Percentiles rank a stretch among this genome's conserved stretches.
These are phyloP conservation scores for Amaranthus hypochondriacus DNA, from an alignment of 148 eudicot species.

Conservation along the genomic window DNA sequence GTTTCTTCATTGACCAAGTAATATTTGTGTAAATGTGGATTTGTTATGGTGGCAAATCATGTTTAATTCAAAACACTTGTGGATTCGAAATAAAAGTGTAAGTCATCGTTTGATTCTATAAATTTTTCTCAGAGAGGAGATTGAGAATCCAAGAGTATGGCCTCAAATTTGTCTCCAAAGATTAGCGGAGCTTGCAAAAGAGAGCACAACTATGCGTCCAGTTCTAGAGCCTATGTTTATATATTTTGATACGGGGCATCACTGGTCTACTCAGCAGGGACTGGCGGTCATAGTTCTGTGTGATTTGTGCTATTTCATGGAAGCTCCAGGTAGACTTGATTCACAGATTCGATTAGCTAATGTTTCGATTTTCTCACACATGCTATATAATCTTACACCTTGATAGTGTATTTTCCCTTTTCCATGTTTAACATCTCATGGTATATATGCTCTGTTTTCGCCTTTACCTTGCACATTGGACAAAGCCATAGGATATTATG, in stretches of 20 bases:
- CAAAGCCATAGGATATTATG: too few species aligned
- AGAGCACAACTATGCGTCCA: conserved; percentile 78
- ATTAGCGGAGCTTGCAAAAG: conserved; percentile 87
- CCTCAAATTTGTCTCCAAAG: conserved; percentile 84
- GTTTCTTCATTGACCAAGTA: conserved; percentile 69
- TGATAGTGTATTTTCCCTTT: neutral
- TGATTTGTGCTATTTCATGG: conserved; percentile 73
- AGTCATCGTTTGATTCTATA: conserved; percentile 4
- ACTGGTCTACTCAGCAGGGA: conserved; percentile 74
- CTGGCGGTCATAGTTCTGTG: conserved; percentile 67
- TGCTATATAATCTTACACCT: neutral
- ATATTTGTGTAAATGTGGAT: neutral
- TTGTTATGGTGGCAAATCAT: neutral
- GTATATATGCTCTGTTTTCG: too few species aligned
- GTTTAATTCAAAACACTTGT: too few species aligned
- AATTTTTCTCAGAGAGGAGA: conserved; percentile 58
- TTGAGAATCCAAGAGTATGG: conserved; percentile 83
- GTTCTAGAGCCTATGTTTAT: conserved; percentile 83
- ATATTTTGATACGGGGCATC: conserved; percentile 58
- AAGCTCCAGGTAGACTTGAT: conserved; percentile 47
- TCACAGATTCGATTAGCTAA: neutral
- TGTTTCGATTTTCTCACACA: neutral
- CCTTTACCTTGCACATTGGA: too few species aligned
- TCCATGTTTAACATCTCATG: neutral
- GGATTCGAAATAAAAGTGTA: neutral